These are phyloP conservation scores for Hericium rajendrae DNA, from an alignment of 768 basidiomycete species.

Conservation along the genomic window DNA sequence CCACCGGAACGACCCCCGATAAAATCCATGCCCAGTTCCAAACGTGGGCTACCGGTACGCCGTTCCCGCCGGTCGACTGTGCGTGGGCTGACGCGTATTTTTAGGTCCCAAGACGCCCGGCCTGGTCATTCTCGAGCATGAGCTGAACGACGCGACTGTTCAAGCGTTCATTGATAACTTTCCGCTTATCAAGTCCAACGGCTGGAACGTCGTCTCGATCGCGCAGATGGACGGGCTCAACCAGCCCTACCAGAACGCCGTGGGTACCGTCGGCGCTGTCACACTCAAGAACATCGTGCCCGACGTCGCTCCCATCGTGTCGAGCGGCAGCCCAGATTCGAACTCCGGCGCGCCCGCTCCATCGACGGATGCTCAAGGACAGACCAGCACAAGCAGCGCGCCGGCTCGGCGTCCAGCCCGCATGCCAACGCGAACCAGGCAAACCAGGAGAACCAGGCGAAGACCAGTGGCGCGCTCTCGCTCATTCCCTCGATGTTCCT, in stretches of 20 bases:
- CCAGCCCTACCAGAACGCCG: constrained; percentile 10
- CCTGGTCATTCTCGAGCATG: constrained; percentile 34
- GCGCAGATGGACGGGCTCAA: constrained; percentile 1
- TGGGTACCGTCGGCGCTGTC: constrained; percentile 2
- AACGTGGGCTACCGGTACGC: constrained; percentile 6
- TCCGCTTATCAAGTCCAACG: constrained; percentile 3
- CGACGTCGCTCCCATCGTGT: neutral
- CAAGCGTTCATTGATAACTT: constrained; percentile 10
- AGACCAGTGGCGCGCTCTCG: too few species aligned
- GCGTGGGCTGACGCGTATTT: neutral
- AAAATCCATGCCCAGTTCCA: constrained; percentile 5
- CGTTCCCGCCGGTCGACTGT: neutral
- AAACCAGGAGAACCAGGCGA: too few species aligned
- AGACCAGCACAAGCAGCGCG: neutral
- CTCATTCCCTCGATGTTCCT: too few species aligned
- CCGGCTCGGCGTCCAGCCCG: neutral
- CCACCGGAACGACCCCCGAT: constrained; percentile 34
- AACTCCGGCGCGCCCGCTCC: neutral
- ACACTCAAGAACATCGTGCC: neutral
- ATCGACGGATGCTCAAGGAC: neutral
- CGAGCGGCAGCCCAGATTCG: neutral
- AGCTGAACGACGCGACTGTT: constrained; percentile 22
- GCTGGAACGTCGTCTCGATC: constrained; percentile 6
- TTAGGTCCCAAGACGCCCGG: constrained; percentile 28
- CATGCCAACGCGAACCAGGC: too few species aligned